These are phyloP conservation scores for Diaporthe ampelina DNA, from an alignment of 2,329 filamentous ascomycete species.

Conservation along the genomic window DNA sequence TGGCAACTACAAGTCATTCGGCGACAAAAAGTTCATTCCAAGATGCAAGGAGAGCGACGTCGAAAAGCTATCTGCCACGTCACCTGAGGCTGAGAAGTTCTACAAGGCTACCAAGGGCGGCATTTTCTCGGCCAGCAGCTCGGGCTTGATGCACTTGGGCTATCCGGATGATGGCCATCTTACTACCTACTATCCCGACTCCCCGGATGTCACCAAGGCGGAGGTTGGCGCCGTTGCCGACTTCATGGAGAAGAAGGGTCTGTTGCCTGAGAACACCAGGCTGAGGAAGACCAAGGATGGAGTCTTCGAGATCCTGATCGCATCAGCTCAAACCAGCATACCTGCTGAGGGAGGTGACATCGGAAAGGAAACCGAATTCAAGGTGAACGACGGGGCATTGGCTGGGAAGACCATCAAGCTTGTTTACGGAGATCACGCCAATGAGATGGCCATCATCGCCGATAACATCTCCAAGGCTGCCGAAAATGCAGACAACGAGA, in stretches of 20 bases:
- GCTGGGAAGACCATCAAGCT: slow-evolving; percentile 78
- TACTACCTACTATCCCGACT: slow-evolving; percentile 87
- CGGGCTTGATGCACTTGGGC: slow-evolving; percentile 80
- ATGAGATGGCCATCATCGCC: slow-evolving; percentile 79
- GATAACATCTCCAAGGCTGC: slow-evolving; percentile 77
- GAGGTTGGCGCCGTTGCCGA: slow-evolving; percentile 81
- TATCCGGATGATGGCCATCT: slow-evolving; percentile 82
- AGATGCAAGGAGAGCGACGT: slow-evolving; percentile 75
- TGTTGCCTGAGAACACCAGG: slow-evolving; percentile 83
- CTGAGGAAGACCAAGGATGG: slow-evolving; percentile 75
- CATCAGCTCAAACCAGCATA: slow-evolving; percentile 73
- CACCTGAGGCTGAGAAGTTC: slow-evolving; percentile 71
- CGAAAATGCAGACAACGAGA: slow-evolving; percentile 79
- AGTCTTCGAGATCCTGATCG: slow-evolving; percentile 80
- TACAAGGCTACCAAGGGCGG: slow-evolving; percentile 78
- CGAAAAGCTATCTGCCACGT: slow-evolving; percentile 73
- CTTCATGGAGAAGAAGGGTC: slow-evolving; percentile 78
- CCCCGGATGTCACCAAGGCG: slow-evolving; percentile 78
- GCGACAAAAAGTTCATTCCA: slow-evolving; percentile 87
- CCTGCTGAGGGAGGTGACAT: slow-evolving; percentile 76
- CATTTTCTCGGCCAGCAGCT: slow-evolving; percentile 77
- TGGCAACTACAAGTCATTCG: slow-evolving; percentile 91
- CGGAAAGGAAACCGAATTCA: slow-evolving; percentile 74
- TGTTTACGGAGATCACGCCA: slow-evolving; percentile 80
- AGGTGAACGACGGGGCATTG: slow-evolving; percentile 69